Evolutionary conservation across 495 filamentous ascomycete species (phyloP).

Genomic region (Terfezia claveryi): DNA sequence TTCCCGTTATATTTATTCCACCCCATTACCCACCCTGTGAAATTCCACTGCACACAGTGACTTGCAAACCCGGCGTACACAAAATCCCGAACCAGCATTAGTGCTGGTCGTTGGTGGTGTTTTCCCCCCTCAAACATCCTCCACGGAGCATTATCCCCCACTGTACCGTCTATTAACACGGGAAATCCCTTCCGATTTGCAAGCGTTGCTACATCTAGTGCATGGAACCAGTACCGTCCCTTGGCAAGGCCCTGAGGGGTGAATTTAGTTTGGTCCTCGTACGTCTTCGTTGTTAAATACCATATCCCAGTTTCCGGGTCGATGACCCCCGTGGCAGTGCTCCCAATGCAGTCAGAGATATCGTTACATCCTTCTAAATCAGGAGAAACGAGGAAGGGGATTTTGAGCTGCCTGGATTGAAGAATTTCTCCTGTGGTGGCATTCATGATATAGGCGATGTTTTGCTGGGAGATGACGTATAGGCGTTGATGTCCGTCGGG

Average conservation of each 20-base stretch:
- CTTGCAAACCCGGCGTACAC: slow-evolving; percentile 27
- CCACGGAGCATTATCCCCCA: slow-evolving; percentile 24
- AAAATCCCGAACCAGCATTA: slow-evolving; percentile 23
- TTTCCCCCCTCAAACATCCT: slow-evolving; percentile 26
- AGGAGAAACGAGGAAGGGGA: slow-evolving; percentile 24
- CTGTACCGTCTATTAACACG: slow-evolving; percentile 21
- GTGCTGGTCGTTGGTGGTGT: slow-evolving; percentile 23
- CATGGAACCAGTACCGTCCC: slow-evolving; percentile 24
- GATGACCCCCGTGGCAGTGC: slow-evolving; percentile 28
- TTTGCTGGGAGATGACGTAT: slow-evolving; percentile 27
- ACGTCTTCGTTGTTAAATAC: slow-evolving; percentile 27
- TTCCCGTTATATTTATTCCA: slow-evolving; percentile 25
- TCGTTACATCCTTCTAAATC: slow-evolving; percentile 28
- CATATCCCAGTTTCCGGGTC: slow-evolving; percentile 26
- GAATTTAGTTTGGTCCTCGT: slow-evolving; percentile 16
- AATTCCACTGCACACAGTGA: slow-evolving; percentile 29
- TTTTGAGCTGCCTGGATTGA: slow-evolving; percentile 21
- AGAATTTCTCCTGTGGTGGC: slow-evolving; percentile 26
- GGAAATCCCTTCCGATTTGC: slow-evolving; percentile 23
- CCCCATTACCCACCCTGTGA: slow-evolving; percentile 27
- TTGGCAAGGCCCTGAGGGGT: slow-evolving; percentile 15
- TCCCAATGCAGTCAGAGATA: slow-evolving; percentile 25
- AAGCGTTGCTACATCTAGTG: slow-evolving; percentile 22
- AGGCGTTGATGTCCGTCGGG: slow-evolving; percentile 21
- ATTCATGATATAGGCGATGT: slow-evolving; percentile 27